Conservation (phyloP, 1,284 basidiomycete species). For the Ganoderma resinaceum region DNA sequence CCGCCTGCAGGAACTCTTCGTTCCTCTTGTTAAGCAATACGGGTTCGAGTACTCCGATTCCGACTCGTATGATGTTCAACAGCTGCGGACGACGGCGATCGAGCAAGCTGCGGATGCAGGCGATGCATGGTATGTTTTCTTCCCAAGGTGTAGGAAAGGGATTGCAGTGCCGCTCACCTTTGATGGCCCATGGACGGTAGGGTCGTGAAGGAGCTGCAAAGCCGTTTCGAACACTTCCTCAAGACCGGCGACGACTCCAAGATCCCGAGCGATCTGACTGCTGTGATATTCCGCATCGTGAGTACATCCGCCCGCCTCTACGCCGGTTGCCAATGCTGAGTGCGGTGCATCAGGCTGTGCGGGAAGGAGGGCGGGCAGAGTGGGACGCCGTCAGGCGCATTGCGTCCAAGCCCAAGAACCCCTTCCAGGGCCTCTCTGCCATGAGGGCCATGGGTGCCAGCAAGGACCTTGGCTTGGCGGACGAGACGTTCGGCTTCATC, state of each 20-base stretch:
- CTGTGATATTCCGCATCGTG: slow-evolving; percentile 59
- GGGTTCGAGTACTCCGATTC: slow-evolving; percentile 79
- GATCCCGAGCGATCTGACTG: slow-evolving; percentile 82
- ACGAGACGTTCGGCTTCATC: slow-evolving; percentile 68
- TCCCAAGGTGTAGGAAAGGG: background rate
- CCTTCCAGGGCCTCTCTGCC: slow-evolving; percentile 71
- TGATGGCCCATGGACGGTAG: slow-evolving; percentile 43
- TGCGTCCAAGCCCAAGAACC: slow-evolving; percentile 78
- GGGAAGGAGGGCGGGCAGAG: slow-evolving; percentile 66
- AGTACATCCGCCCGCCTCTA: slow-evolving; percentile 29
- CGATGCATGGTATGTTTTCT: slow-evolving; percentile 57
- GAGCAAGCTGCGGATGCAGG: slow-evolving; percentile 67
- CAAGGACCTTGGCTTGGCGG: slow-evolving; percentile 53
- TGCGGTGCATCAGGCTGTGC: slow-evolving; percentile 54
- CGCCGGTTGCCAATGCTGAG: background rate
- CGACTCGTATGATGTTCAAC: slow-evolving; percentile 78
- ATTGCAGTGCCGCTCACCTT: too few relatives aligned
- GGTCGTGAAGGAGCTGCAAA: slow-evolving; percentile 76
- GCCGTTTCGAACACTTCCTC: slow-evolving; percentile 78
- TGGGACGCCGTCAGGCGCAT: slow-evolving; percentile 80
- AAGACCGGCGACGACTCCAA: slow-evolving; percentile 78
- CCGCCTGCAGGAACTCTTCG: slow-evolving; percentile 66
- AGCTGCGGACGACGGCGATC: slow-evolving; percentile 84
- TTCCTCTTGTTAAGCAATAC: slow-evolving; percentile 80
- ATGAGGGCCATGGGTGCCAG: slow-evolving; percentile 64